Evolutionary conservation across 1,284 basidiomycete genomes (phyloP).

Genomic region (Coniophora puteana): DNA sequence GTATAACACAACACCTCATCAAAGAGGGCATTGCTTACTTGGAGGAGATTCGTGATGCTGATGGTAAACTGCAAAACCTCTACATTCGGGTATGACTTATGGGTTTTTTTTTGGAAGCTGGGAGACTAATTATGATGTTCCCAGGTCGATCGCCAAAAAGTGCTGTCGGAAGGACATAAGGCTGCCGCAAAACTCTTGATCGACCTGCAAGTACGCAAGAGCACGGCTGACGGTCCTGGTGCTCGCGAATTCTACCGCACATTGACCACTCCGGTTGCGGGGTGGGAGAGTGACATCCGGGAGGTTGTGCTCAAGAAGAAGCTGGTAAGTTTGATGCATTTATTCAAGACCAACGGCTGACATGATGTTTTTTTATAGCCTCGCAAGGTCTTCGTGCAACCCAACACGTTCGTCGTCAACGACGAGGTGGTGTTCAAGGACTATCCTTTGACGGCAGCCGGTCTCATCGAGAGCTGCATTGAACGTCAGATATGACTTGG

Average conservation of each 20-base stretch:
- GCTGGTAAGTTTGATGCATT: constrained; percentile 42
- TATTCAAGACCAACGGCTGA: neutral
- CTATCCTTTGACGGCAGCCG: constrained; percentile 67
- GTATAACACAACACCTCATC: constrained; percentile 78
- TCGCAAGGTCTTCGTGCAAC: constrained; percentile 79
- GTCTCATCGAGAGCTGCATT: constrained; percentile 77
- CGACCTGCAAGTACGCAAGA: constrained; percentile 78
- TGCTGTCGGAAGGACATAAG: constrained; percentile 60
- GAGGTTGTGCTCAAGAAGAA: constrained; percentile 78
- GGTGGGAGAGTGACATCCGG: constrained; percentile 74
- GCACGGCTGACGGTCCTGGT: constrained; percentile 76
- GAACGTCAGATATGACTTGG: no score
- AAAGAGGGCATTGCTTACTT: constrained; percentile 66
- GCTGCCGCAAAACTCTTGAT: constrained; percentile 70
- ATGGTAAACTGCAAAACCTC: constrained; percentile 61
- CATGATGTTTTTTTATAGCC: constrained; percentile 40
- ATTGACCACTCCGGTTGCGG: constrained; percentile 65
- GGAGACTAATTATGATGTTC: neutral
- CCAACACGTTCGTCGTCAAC: constrained; percentile 66
- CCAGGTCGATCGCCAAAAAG: constrained; percentile 67
- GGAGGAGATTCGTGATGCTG: constrained; percentile 57
- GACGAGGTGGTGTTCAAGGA: constrained; percentile 72
- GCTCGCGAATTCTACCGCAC: constrained; percentile 72
- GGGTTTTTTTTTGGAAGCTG: neutral
- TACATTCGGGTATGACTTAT: constrained; percentile 56